Percentiles rank a stretch among this genome's conserved stretches.
phyloP scores from a whole-genome alignment of 257 asterid species.

The Capsicum chinense region DNA sequence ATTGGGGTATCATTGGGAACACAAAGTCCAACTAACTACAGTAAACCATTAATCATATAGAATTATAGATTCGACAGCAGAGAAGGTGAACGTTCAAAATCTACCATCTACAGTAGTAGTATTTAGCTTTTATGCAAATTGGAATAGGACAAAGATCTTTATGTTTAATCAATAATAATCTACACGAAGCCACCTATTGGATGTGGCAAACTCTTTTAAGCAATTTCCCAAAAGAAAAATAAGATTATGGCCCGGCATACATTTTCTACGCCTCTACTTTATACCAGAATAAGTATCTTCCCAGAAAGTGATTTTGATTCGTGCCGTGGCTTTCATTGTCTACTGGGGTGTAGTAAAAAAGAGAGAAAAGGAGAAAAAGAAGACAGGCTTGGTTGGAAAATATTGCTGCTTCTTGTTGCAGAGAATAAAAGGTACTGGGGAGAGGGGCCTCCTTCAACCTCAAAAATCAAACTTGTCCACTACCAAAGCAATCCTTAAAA shows the following conservation, averaged over 20 bases:
- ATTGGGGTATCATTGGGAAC: constrained; percentile 9
- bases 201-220: neutral
- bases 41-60: constrained; percentile 2
- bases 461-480: constrained; percentile 31
- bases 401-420: constrained; percentile 2
- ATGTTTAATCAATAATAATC: neutral
- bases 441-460: constrained; percentile 27
- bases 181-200: neutral
- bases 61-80: constrained; percentile 16
- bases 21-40: constrained; percentile 7
- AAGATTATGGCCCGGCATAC: neutral
- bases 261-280: constrained; percentile 34
- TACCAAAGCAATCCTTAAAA: constrained; percentile 25
- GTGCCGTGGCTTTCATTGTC: constrained; percentile 22
- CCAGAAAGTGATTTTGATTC: constrained; percentile 30
- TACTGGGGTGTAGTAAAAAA: constrained; percentile 16
- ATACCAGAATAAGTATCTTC: constrained; percentile 35
- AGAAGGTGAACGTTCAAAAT: neutral
- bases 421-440: neutral
- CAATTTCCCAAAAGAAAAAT: constrained; percentile 1
- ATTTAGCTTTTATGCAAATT: constrained; percentile 9
- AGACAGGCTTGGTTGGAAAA: constrained; percentile 17
- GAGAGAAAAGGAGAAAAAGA: neutral
- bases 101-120: neutral
- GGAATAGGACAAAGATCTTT: constrained; percentile 2